Base-by-base conservation (phyloP, 371 early-diverging fungal species). In the Sporodiniella umbellata region DNA sequence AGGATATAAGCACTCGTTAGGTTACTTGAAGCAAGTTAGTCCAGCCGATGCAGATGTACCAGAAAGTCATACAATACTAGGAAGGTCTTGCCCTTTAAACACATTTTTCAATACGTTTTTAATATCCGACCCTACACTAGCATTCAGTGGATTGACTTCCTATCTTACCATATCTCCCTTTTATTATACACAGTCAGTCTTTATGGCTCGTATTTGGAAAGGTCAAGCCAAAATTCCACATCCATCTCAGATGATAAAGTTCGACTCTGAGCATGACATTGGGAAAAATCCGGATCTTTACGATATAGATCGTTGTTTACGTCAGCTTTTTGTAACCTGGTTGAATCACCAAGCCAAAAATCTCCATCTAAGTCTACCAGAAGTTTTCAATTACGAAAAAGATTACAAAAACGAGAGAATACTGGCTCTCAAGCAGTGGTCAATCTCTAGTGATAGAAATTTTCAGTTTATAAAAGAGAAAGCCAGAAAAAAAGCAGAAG, bases 21-120 rank as follows among this genome's bases (percentile, higher is more conserved):
- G 71, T 0, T 81, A 77, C 48, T 56, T 88, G 35, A 76, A 79
- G n/a, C n/a, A n/a, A n/a, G n/a, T n/a, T n/a, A n/a, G n/a, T n/a
- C n/a, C n/a, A n/a, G n/a, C n/a, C n/a, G n/a, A n/a, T 17, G 44
- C 28, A 1, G 49, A 61, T 4, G 45, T 56, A 0, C 53, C 56
- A 15, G 35, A 51, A 6, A 49, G 56, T 18, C 52, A 56, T 8
- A 35, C 56, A 8, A 45, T 56, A 1, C 31, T 43, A 6, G 24
- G 50, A 0, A 28, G 33, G 8, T 58, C 45, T 14, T 42, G 42
- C 10, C 54, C 61, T 7, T 15, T 64, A n/a, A 63, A 70, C 26
- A 42, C 60, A 1, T 70, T 68, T 33, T 64, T 48, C n/a, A 62
- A 68, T 12, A 55, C 66, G 0, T 74, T 74, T 26, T 37, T 53